Evolutionary conservation across 225 moss, liverwort and hornwort species (phyloP).

Genomic region (Marchantia paleacea): DNA sequence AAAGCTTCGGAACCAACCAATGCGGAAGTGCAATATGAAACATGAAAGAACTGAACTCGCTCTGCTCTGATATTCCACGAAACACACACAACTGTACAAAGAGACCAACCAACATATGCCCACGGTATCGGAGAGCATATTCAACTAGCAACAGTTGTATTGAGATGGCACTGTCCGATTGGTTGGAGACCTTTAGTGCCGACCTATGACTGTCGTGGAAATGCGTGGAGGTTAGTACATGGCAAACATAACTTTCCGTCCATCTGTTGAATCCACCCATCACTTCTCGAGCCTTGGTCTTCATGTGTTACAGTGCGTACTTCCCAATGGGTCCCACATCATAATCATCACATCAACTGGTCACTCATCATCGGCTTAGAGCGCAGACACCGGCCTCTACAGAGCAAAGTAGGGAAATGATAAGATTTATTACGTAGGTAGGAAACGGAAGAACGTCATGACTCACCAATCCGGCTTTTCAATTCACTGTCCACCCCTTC

Average conservation of each 20-base stretch:
- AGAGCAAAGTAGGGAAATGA: not conserved
- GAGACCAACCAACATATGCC: not conserved
- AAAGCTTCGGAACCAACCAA: not conserved
- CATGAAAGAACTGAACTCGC: not conserved
- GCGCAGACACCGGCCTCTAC: not conserved
- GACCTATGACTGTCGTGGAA: not conserved
- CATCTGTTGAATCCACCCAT: not conserved
- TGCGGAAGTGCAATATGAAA: not conserved
- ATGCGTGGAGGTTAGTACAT: not conserved
- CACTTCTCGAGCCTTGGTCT: not conserved
- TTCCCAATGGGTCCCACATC: not conserved
- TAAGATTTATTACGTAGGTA: not conserved
- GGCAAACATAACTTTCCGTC: not conserved
- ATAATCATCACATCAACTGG: no score
- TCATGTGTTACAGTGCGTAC: not conserved
- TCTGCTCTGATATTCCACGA: not conserved
- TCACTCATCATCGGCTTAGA: not conserved
- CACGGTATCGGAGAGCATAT: slow-evolving; percentile 1
- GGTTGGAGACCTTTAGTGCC: not conserved
- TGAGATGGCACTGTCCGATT: not conserved
- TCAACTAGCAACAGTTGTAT: not conserved
- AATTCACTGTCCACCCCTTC: not conserved
- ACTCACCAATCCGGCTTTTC: not conserved
- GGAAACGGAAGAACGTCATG: not conserved
- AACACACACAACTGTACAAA: not conserved